These are phyloP conservation scores for Gynandropsis gynandra DNA, from an alignment of 345 rosid species.

Conservation along the genomic window DNA sequence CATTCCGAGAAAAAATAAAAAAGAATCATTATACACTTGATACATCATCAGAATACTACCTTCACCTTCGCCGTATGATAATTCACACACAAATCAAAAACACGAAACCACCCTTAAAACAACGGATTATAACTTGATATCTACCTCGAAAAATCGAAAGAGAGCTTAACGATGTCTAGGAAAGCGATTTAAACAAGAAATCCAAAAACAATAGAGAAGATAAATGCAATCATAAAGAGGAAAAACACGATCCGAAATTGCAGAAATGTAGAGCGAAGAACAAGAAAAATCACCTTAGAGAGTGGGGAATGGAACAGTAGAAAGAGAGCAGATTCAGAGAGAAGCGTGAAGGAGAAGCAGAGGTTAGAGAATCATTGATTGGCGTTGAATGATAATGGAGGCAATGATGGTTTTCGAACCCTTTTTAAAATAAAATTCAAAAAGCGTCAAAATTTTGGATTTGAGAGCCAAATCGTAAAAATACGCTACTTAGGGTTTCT, in stretches of 20 bases:
- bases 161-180: too few species aligned
- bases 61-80: too few species aligned
- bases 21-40: too few species aligned
- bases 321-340: background rate
- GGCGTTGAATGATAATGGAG: conserved; percentile 19
- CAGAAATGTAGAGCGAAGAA: background rate
- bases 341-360: conserved; percentile 23
- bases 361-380: conserved; percentile 19
- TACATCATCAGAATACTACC: too few species aligned
- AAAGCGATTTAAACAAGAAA: too few species aligned
- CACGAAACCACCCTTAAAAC: too few species aligned
- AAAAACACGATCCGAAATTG: background rate
- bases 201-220: background rate
- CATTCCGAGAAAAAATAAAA: too few species aligned
- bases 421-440: conserved; percentile 13
- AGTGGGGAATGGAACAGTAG: background rate
- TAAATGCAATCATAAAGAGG: background rate
- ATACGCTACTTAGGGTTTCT: conserved; percentile 19
- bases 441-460: background rate
- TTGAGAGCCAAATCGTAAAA: conserved; percentile 12
- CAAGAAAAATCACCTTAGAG: conserved; percentile 11
- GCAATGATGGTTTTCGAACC: conserved; percentile 12
- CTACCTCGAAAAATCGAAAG: too few species aligned
- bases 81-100: too few species aligned
- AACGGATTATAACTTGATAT: too few species aligned